phyloP scores from a whole-genome alignment of 2,329 filamentous ascomycete species.

The Sarocladium kiliense region DNA sequence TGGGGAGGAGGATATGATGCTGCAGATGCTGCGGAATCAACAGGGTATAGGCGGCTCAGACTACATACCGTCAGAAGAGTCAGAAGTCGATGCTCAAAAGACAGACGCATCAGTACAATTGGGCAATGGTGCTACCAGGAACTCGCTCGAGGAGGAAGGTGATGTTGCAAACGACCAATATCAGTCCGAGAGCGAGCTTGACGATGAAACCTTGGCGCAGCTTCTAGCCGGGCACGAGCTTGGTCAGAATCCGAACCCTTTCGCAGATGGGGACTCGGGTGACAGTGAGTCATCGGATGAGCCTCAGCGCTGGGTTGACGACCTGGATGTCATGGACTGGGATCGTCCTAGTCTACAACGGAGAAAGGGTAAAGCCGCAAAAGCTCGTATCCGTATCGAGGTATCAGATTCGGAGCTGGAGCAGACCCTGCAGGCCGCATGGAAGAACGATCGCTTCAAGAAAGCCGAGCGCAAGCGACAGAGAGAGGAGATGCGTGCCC shows the following conservation, averaged over 20 bases:
- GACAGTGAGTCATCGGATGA: constrained; percentile 14
- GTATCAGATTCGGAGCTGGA: constrained; percentile 64
- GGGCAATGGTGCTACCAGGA: constrained; percentile 5
- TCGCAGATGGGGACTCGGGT: constrained; percentile 11
- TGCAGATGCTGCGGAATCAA: constrained; percentile 48
- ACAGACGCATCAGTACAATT: background rate
- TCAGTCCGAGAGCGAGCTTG: constrained; percentile 17
- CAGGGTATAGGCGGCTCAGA: constrained; percentile 21
- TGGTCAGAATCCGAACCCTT: background rate
- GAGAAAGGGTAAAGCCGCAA: constrained; percentile 61
- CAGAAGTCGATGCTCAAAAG: background rate
- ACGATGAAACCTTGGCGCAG: constrained; percentile 20
- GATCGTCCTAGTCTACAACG: constrained; percentile 59
- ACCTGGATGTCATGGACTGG: constrained; percentile 83
- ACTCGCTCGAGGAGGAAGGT: background rate
- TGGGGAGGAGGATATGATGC: constrained; percentile 52
- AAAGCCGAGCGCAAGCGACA: constrained; percentile 67
- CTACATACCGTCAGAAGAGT: constrained; percentile 12
- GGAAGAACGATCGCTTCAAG: constrained; percentile 63
- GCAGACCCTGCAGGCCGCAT: constrained; percentile 50
- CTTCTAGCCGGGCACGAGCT: constrained; percentile 14
- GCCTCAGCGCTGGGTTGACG: constrained; percentile 34
- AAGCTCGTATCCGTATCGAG: constrained; percentile 45
- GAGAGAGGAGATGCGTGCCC: constrained; percentile 61
- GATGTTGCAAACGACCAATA: constrained; percentile 5